Base-by-base conservation (phyloP, 2,329 filamentous ascomycete genomes). In the Aureobasidium leucospermi region DNA sequence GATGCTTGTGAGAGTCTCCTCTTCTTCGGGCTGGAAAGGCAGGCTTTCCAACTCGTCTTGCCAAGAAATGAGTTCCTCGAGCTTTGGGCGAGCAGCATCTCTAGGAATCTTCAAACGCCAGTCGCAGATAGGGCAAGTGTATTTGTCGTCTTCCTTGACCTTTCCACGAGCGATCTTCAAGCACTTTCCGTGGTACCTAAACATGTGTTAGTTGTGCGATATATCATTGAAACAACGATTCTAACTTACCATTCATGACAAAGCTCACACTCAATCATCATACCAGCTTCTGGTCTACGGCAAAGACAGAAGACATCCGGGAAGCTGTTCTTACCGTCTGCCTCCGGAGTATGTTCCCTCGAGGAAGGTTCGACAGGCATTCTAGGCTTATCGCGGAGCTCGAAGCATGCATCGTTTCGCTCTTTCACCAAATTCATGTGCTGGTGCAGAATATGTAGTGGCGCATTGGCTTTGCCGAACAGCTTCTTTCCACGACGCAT, bases 181-280 rank as follows among this genome's bases (percentile, higher is more conserved):
- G 68, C 94, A 99, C 73, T 96, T 97, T 62, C 94, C 93, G 68
- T 99, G 94, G 70, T 99, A 99, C 89, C 88, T 92, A 62, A 29
- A 51, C 6, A 19, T 32, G 32, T 46, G 10, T 38, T 9, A 58
- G 23, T 39, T 13, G 4, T 29, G 42, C 41, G 19, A 34, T 23
- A 16, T 16, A n/a, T 28, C 10, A 8, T 9, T 38, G 16, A 29
- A 38, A 3, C 4, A 8, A 6, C 10, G 39, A 8, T n/a, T 7
- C 67, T 52, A 36, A 31, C 19, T 78, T 73, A 92, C 94, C 94
- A 99, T 77, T 99, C 94, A 69, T 96, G 93, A 74, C 94, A 99
- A 41, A 96, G 80, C 71, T 97, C 94, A 71, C 94, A 99, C 74
- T 99, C 94, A 67, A 99, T 97, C 94, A 99, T 99, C 88, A 97